Conservation (phyloP, 176 grass and related monocot genomes). For the Juncus inflexus region DNA sequence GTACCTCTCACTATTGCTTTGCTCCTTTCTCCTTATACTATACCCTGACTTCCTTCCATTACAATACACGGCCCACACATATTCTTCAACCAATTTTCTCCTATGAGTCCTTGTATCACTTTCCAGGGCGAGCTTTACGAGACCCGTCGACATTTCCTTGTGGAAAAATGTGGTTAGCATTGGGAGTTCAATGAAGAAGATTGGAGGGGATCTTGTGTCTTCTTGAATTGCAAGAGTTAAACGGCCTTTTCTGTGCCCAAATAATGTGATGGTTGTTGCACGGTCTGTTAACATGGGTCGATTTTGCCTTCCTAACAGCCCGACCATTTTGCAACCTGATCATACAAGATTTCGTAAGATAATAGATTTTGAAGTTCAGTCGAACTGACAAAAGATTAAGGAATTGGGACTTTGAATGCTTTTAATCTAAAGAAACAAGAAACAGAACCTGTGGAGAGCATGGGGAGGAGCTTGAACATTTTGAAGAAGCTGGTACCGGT, state of each 20-base stretch:
- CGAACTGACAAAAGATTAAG: no score
- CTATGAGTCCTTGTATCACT: conserved; percentile 79
- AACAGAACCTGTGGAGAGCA: conserved; percentile 38
- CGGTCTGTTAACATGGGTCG: conserved; percentile 66
- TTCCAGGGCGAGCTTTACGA: conserved; percentile 85
- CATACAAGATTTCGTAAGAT: no score
- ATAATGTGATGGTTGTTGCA: conserved; percentile 73
- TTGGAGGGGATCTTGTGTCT: conserved; percentile 71
- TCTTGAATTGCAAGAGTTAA: conserved; percentile 81
- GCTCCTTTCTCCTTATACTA: conserved; percentile 76
- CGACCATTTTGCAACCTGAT: conserved; percentile 91
- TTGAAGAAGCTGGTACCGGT: conserved; percentile 47
- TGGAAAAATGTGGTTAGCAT: conserved; percentile 70
- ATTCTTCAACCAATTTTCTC: conserved; percentile 74
- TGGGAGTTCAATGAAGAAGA: conserved; percentile 84
- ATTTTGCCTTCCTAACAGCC: conserved; percentile 61
- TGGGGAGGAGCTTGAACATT: conserved; percentile 93
- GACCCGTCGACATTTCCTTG: conserved; percentile 73
- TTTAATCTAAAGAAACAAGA: no score
- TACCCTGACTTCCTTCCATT: conserved; percentile 91
- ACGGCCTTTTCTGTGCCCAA: conserved; percentile 63
- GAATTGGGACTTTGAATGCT: no score
- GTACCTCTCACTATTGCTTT: conserved; percentile 62
- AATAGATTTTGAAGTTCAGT: no score
- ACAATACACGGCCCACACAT: conserved; percentile 95